Base-by-base conservation (phyloP, 768 basidiomycete genomes). In the Kwoniella bestiolae region DNA sequence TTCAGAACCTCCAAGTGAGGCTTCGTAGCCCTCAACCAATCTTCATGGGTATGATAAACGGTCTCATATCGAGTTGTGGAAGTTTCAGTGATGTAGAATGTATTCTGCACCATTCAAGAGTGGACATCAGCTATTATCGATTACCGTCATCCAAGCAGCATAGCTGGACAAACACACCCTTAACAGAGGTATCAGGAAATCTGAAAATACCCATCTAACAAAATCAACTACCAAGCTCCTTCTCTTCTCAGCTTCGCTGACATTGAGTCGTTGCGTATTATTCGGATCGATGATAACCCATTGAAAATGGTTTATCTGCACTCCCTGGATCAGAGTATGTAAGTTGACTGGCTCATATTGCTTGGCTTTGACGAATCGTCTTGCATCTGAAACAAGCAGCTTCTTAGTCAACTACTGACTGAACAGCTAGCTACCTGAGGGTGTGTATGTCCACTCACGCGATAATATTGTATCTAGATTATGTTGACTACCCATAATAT, bases 71-170 rank as follows among this genome's bases (percentile, higher is more conserved):
- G 85, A 73, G 89, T 92, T 6, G 89, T 90, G 21, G 90, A 88
- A 0, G 94, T 92, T 69, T 98, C 91, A 0, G 96, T 98, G 47
- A 93, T 85, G 80, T 97, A 97, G 82, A 96, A 99, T 0, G 89
- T 89, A 2, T 92, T 92, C 94, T 97, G 60, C 28, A 41, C 41
- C 46, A 34, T 9, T 47, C 6, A n/a, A n/a, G n/a, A n/a, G n/a
- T n/a, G 16, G 5, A 4, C 16, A 31, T 56, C 26, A 56, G 56
- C 56, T 41, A 31, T 44, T 12, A n/a, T 32, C 29, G 11, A 53
- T 25, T 18, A 49, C 34, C 16, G 28, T 49, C 35, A 46, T 21
- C 29, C 31, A 53, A 31, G 49, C 16, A 51, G 47, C 57, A 3
- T 32, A 47, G 28, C 29, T 57, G 18, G 5, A 29, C 2, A 0